Evolutionary conservation across 2,329 filamentous ascomycete genomes (phyloP).

Genomic region (Alternaria dauci): DNA sequence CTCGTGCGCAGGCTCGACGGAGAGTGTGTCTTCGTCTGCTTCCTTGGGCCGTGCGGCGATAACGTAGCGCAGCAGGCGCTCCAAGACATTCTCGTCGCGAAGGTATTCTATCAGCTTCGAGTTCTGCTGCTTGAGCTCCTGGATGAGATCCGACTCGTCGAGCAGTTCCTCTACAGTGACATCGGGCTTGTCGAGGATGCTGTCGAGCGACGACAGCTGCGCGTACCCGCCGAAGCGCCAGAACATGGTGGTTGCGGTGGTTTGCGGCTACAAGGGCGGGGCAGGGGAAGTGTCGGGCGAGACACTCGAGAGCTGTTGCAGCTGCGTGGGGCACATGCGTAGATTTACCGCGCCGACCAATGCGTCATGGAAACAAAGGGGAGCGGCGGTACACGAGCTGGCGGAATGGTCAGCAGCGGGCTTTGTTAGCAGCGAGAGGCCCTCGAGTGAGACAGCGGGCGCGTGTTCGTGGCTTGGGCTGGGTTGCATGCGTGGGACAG

Average conservation of each 20-base stretch:
- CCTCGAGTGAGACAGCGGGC: slow-evolving; percentile 21
- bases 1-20: slow-evolving; percentile 58
- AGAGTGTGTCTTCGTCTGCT: slow-evolving; percentile 42
- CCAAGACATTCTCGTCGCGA: slow-evolving; percentile 83
- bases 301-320: slow-evolving; percentile 39
- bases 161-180: slow-evolving; percentile 95
- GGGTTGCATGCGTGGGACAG: slow-evolving; percentile 28
- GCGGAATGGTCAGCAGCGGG: slow-evolving; percentile 11
- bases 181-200: slow-evolving; percentile 92
- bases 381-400: slow-evolving; percentile 18
- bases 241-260: slow-evolving; percentile 78
- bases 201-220: slow-evolving; percentile 95
- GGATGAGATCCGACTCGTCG: slow-evolving; percentile 94
- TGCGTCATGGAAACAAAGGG: slow-evolving; percentile 27
- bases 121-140: slow-evolving; percentile 98
- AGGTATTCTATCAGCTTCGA: slow-evolving; percentile 96
- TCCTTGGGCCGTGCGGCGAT: slow-evolving; percentile 73
- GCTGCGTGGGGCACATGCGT: slow-evolving; percentile 35
- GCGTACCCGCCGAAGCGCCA: slow-evolving; percentile 99
- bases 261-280: slow-evolving; percentile 38
- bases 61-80: slow-evolving; percentile 89
- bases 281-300: slow-evolving; percentile 34
- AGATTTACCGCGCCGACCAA: slow-evolving; percentile 22
- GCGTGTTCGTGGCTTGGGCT: slow-evolving; percentile 24
- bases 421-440: slow-evolving; percentile 18